Evolutionary conservation across 2,329 filamentous ascomycete species (phyloP), one percentile per base, ranked within the genome.

Genomic region (Beauveria caledonica): DNA sequence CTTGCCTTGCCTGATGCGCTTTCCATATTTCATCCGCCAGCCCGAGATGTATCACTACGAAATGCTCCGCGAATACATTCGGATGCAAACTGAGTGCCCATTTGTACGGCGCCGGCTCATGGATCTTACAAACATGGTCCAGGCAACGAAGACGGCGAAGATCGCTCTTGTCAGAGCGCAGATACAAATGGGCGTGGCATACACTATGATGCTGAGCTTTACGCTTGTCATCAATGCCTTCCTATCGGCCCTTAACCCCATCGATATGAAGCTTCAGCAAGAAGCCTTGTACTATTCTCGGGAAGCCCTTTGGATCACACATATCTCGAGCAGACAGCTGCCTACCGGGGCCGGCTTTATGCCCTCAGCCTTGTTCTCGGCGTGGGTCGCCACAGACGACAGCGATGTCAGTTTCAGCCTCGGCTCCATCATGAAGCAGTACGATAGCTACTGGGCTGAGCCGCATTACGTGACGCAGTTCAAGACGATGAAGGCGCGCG

Each of bases 361-460:
- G 29, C 67, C 68, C 5, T 57, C 68, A 1, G 66, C 63, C 11
- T 62, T 72, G 2, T 50, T 69, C 9, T 60, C 67, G 1, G 70
- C 66, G 0, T 70, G 67, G 67, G 63, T 66, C 0, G 62, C 64
- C 23, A 65, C 65, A 3, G 69, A 69, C 3, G 76, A 78, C 13
- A 36, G 39, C 21, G 56, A 59, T 7, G 56, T 62, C n/a, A 27
- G 52, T 11, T 19, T 36, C 2, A 53, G 48, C 5, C 63, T 67
- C 33, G 39, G 53, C 21, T 33, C 23, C 6, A 59, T 63, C 25
- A 27, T 69, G n/a, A 50, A 60, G 10, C 59, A 68, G 17, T 68
- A 67, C 45, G 61, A 64, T 13, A 48, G 48, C 8, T 67, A 69
- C 36, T 68, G 40, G 63, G 51, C 58, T 27, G 59, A 64, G 23